Base-by-base conservation (phyloP, 129 eudicot genomes). In the Pulicaria dysenterica region DNA sequence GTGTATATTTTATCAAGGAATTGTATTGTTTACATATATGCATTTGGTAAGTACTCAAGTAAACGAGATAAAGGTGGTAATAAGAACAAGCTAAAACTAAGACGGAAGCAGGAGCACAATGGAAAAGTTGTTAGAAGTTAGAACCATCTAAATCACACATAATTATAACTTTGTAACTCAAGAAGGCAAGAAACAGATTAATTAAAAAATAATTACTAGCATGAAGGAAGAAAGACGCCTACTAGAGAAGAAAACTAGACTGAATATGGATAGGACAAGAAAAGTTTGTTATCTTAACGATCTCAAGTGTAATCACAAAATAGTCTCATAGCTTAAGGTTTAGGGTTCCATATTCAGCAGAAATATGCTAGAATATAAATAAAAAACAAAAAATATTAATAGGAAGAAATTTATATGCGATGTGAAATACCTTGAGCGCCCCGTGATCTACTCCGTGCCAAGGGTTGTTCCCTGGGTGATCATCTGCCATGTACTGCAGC, bases 401-500 rank as follows among this genome's bases (percentile, higher is more conserved):
- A 64, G 63, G 56, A 41, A 49, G 56, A 63, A 10, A 24, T 34
- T 74, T 64, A 63, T 64, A 64, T 3, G 13, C n/a, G 64, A 64
- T 11, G 42, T 68, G 67, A 77, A 47, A 16, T 85, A 93, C 98
- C 98, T 93, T 93, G 70, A 93, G 89, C 19, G 93, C 86, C 81
- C 82, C 82, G 24, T 81, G 89, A 69, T 90, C 91, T 67, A 90
- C 96, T 74, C 91, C 94, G 73, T 90, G 95, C 97, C 97, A 90
- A 46, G 99, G 99, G 78, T 80, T 74, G 73, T 95, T 95, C 84
- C 82, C 96, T 4, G 76, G 72, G 75, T 75, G 88, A 63, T 83
- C 84, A 85, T 95, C 99, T 70, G 94, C 96, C 88, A 95, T 86
- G 80, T 88, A 95, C 99, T 95, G 91, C 55, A 68, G 57, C 67